Percentiles rank a stretch among this genome's conserved stretches.
Evolutionary conservation across 2,329 filamentous ascomycete genomes (phyloP).

Genomic region (Leptographium flavum): DNA sequence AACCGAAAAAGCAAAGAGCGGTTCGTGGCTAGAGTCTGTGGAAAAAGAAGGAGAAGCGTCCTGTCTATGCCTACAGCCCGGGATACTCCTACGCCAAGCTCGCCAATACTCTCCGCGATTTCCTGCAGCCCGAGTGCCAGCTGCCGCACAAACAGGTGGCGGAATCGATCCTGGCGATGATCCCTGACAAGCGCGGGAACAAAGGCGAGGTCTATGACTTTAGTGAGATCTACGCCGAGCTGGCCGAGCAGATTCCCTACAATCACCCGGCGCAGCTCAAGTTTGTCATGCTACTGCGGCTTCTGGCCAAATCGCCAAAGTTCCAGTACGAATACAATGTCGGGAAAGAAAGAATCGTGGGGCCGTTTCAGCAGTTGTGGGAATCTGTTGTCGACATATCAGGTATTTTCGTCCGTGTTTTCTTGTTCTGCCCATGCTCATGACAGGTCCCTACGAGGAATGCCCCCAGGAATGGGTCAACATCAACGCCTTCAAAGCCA

Average conservation of each 20-base stretch:
- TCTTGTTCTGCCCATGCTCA: too few relatives aligned
- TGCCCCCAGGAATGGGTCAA: too few relatives aligned
- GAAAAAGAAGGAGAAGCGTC: not conserved
- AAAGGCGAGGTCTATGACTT: not conserved
- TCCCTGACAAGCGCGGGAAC: not conserved
- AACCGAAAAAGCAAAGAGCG: not conserved
- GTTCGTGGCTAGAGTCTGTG: not conserved
- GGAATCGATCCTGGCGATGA: not conserved
- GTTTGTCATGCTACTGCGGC: not conserved
- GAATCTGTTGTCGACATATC: too few relatives aligned
- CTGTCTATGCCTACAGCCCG: not conserved
- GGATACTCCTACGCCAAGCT: not conserved
- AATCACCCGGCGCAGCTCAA: conserved; percentile 1
- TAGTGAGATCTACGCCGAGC: not conserved
- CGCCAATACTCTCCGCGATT: not conserved
- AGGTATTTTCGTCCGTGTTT: too few relatives aligned
- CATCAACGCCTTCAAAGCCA: too few relatives aligned
- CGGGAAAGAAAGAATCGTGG: not conserved
- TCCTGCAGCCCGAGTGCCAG: conserved; percentile 1
- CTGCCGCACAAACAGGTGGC: not conserved
- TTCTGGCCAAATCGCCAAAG: not conserved
- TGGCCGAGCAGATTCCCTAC: conserved; percentile 2
- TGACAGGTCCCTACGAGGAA: too few relatives aligned
- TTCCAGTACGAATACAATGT: not conserved
- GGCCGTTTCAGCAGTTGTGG: too few relatives aligned